Evolutionary conservation across 108 stramenopile species (phyloP), one percentile per base, ranked within the genome.

Genomic region (Cyclotella cryptica): DNA sequence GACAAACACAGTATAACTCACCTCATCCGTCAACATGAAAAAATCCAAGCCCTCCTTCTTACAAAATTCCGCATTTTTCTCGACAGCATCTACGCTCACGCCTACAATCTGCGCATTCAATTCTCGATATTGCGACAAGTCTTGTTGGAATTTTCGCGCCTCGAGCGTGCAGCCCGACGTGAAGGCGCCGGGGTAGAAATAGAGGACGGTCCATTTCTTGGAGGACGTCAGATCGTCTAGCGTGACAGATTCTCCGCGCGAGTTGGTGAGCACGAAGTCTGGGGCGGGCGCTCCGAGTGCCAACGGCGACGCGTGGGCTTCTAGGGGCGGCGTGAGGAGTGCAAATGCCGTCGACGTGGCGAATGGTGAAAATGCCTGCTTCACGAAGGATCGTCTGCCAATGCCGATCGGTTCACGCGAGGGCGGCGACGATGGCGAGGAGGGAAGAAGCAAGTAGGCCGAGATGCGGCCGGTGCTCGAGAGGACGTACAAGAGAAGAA

Each of bases 171-270:
- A 95, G 26, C 94, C 94, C 8, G 69, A 68, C 3, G 91, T 91
- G 68, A 95, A 95, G 54, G 91, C 94, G 21, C 91, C 94, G 6
- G 94, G 94, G 69, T 92, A 95, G 71, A 95, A 95, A 71, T 95
- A 95, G 11, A 95, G 69, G 13, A 95, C 86, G 10, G 90, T 92
- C 89, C 90, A 92, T 69, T 89, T 90, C 14, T 66, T 44, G 10
- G 15, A 22, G 19, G 72, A 60, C 51, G 77, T 75, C 27, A 93
- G 61, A 1, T 35, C 21, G 8, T 85, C 68, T 13, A 93, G 77
- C 11, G 88, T 87, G 18, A 74, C 61, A 4, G 81, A 76, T 26
- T 75, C 59, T 1, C 89, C 92, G 24, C 88, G 85, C 26, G 83
- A 87, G 69, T 93, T 93, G 74, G 86, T 80, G 9, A 93, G 81